Base-by-base conservation (phyloP, 2,329 filamentous ascomycete species). In the Alternaria ventricosa region DNA sequence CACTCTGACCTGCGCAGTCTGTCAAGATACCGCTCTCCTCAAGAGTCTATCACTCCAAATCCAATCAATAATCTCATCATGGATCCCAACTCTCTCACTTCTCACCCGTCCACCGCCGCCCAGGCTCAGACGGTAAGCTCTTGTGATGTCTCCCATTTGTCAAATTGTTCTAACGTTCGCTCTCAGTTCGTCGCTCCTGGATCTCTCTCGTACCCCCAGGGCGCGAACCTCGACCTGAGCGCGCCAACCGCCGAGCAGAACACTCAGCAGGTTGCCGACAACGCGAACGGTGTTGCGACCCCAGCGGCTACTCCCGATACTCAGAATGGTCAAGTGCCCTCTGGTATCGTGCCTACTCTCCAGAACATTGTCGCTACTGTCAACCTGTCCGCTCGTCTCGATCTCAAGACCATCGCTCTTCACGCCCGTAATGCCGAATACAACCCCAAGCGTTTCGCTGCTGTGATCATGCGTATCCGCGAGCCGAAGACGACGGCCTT, bases 401-500 rank as follows among this genome's bases (percentile, higher is more conserved):
- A 99, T 81, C 88, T 99, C 73, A 98, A 98, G 91, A 98, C 96
- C 75, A 98, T 99, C 81, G 96, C 96, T 75, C 88, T 98, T 80
- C 96, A 99, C 83, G 96, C 96, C 69, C 91, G 96, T 83, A 99
- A 98, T 82, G 96, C 96, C 69, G 96, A 98, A 87, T 97, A 97
- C 87, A 97, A 97, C 80, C 94, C 94, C 67, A 97, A 97, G 94
- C 95, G 95, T 91, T 98, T 98, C 80, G 96, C 95, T 75, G 95
- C 95, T 79, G 95, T 98, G 71, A 98, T 99, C 82, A 98, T 99
- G 96, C 94, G 96, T 85, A 99, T 99, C 74, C 94, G 96, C 77
- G 96, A 99, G 77, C 96, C 96, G 65, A 99, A 99, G 87, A 99
- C 96, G 5, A 99, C 96, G 3, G 96, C 96, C 6, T 84, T 99